phyloP scores from a whole-genome alignment of 306 rosid species.

The Vachellia pachyceras region DNA sequence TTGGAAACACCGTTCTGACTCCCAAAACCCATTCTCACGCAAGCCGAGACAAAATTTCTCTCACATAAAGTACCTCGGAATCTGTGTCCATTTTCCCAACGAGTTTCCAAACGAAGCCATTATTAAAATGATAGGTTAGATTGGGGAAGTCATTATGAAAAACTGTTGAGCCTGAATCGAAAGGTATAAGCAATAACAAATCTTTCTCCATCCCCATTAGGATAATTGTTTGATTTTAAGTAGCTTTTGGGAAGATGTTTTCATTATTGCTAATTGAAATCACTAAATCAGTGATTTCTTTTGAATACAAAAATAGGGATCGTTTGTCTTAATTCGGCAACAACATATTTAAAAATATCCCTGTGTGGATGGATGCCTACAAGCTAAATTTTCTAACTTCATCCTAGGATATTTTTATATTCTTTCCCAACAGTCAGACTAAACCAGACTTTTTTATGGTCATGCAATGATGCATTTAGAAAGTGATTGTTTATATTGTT shows the following conservation, averaged over 20 bases:
- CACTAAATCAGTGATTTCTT: not conserved
- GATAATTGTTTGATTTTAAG: conserved; percentile 2
- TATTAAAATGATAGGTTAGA: not conserved
- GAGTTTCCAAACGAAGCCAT: no score
- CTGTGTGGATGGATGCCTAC: not conserved
- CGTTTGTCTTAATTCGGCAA: not conserved
- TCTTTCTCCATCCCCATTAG: not conserved
- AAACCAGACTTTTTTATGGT: not conserved
- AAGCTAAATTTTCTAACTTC: not conserved
- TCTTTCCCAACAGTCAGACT: not conserved
- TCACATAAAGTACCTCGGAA: no score
- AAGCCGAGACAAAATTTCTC: no score
- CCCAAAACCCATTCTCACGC: no score
- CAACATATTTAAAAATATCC: not conserved
- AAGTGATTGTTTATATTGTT: not conserved
- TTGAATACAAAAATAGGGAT: not conserved
- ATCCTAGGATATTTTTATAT: not conserved
- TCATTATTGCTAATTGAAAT: not conserved
- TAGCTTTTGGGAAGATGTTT: not conserved
- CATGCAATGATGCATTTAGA: not conserved
- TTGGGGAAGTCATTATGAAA: not conserved
- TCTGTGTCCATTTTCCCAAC: no score
- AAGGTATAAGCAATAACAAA: not conserved
- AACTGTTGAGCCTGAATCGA: not conserved
- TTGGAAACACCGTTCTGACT: no score